Evolutionary conservation across 352 stramenopile genomes (phyloP).

Genomic region (Phytophthora cryptogea): DNA sequence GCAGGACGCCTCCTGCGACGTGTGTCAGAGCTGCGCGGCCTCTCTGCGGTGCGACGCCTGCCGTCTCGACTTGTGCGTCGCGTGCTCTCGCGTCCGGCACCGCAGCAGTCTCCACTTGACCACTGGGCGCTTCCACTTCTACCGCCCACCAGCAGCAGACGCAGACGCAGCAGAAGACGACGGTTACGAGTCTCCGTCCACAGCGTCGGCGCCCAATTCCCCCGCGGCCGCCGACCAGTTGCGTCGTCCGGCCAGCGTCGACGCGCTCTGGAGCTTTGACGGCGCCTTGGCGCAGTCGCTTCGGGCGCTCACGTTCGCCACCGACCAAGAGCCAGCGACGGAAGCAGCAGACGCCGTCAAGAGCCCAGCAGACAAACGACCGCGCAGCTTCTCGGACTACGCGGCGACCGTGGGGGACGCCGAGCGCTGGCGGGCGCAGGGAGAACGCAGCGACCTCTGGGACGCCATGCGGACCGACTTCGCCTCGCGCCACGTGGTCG

Average conservation of each 20-base stretch:
- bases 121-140: slow-evolving; percentile 37
- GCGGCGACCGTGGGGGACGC: slow-evolving; percentile 33
- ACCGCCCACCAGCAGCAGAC: neutral
- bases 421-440: slow-evolving; percentile 28
- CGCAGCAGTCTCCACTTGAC: slow-evolving; percentile 51
- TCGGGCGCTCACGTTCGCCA: slow-evolving; percentile 45
- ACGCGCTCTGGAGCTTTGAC: slow-evolving; percentile 40
- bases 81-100: slow-evolving; percentile 47
- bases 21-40: slow-evolving; percentile 37
- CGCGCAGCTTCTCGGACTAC: slow-evolving; percentile 77
- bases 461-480: slow-evolving; percentile 58
- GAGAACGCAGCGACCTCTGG: slow-evolving; percentile 44
- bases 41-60: slow-evolving; percentile 50
- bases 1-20: slow-evolving; percentile 42
- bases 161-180: slow-evolving; percentile 2
- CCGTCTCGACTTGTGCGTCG: slow-evolving; percentile 49
- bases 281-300: slow-evolving; percentile 53
- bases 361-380: slow-evolving; percentile 16
- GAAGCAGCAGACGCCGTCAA: neutral
- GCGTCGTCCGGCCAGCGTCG: slow-evolving; percentile 11
- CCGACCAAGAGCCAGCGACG: slow-evolving; percentile 7
- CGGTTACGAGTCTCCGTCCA: slow-evolving; percentile 34
- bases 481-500: slow-evolving; percentile 68
- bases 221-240: slow-evolving; percentile 19
- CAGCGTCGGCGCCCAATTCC: slow-evolving; percentile 31